Evolutionary conservation across 73 alveolate genomes (phyloP).

Genomic region (Symbiodinium natans): DNA sequence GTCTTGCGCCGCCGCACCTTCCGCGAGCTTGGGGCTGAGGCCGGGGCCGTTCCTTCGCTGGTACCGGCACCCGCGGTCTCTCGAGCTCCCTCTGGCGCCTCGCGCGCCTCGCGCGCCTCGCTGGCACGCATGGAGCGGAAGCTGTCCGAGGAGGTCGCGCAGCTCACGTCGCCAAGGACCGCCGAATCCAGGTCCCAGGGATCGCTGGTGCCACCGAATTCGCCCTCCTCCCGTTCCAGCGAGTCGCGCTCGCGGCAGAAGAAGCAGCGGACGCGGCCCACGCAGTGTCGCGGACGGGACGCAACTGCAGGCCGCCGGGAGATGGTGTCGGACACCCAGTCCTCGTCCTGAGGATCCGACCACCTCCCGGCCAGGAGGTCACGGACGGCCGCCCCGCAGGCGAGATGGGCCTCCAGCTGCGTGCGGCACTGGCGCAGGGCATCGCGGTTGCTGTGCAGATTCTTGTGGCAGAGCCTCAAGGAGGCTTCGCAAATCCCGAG

Average conservation of each 20-base stretch:
- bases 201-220: background rate
- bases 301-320: background rate
- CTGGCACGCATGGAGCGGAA: background rate
- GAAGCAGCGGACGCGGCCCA: slow-evolving; percentile 79
- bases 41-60: background rate
- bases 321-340: background rate
- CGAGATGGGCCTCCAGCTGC: slow-evolving; percentile 55
- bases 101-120: too few relatives aligned
- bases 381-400: background rate
- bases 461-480: slow-evolving; percentile 26
- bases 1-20: background rate
- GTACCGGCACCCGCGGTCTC: background rate
- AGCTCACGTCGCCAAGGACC: background rate
- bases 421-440: slow-evolving; percentile 64
- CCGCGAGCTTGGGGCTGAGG: background rate
- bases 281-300: background rate
- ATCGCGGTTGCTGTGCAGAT: slow-evolving; percentile 26
- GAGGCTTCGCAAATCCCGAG: background rate
- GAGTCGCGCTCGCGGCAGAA: slow-evolving; percentile 73
- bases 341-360: slow-evolving; percentile 9
- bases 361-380: slow-evolving; percentile 38
- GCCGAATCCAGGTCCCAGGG: background rate
- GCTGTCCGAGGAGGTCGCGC: background rate
- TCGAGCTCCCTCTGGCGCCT: too few relatives aligned
- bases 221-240: slow-evolving; percentile 35